Evolutionary conservation across 2,329 filamentous ascomycete species (phyloP).

Genomic region (Fusarium sp.): DNA sequence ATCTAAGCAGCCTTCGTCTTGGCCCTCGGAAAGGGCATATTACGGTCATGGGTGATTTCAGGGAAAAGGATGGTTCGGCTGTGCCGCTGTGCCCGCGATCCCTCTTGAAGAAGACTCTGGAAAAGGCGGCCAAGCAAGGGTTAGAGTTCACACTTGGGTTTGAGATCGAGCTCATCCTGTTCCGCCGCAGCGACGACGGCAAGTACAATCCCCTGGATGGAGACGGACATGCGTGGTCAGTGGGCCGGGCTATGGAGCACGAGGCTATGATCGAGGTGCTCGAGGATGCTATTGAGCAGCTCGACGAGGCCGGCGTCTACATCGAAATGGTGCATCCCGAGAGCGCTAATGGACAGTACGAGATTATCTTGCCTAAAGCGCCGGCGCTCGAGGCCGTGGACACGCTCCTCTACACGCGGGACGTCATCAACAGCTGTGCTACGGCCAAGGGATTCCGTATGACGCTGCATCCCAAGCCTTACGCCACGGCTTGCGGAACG

Average conservation of each 20-base stretch:
- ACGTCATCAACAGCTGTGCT: conserved; percentile 77
- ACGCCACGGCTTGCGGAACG: conserved; percentile 70
- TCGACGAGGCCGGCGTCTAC: conserved; percentile 75
- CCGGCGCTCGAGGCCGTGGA: conserved; percentile 80
- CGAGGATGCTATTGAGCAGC: conserved; percentile 74
- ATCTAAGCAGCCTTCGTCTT: conserved; percentile 73
- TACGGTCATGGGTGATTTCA: conserved; percentile 78
- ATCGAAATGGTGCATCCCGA: conserved; percentile 84
- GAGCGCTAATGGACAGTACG: conserved; percentile 81
- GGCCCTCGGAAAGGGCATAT: conserved; percentile 74
- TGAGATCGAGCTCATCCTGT: conserved; percentile 85
- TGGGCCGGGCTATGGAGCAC: conserved; percentile 74
- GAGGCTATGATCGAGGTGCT: conserved; percentile 71
- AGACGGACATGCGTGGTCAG: conserved; percentile 80
- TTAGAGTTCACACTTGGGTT: conserved; percentile 80
- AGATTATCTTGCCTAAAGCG: conserved; percentile 78
- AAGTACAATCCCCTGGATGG: conserved; percentile 65
- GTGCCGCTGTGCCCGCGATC: conserved; percentile 76
- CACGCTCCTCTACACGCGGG: conserved; percentile 77
- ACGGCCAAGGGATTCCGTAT: conserved; percentile 75
- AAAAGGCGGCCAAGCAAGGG: conserved; percentile 65
- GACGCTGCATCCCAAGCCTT: conserved; percentile 83
- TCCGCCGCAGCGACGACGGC: conserved; percentile 62
- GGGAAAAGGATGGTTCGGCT: conserved; percentile 66
- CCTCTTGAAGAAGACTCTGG: conserved; percentile 70